Evolutionary conservation across 305 asterid species (phyloP), one percentile per base, ranked within the genome.

Genomic region (Striga hermonthica): DNA sequence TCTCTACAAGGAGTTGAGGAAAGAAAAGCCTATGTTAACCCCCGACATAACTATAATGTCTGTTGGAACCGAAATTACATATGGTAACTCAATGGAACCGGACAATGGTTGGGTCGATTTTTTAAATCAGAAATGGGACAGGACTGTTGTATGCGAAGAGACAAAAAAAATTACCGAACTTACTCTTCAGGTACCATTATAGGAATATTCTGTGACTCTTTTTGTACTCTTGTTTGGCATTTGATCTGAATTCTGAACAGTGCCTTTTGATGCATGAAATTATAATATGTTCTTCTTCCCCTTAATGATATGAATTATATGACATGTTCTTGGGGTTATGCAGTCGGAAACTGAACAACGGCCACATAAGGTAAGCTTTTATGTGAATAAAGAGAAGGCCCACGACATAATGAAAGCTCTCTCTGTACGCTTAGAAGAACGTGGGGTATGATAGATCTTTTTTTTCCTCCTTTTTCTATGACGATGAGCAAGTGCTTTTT

Each of bases 341-440:
- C 89, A 90, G 99, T 75, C 97, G n/a, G 95, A 90, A 76, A 88
- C 99, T 31, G 99, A 93, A 79, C 99, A 90, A 70, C 85, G 97
- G 13, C 94, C 94, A n/a, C 99, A 90, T 76, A 93, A 93, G 71
- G 86, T 85, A 70, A 90, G 99, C 85, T 93, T 93, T 79, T 78
- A 90, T 35, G 86, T 93, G 53, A 83, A 72, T 74, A 90, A 93
- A 80, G 96, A 88, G 75, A 90, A 81, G 69, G 95, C 92, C 41
- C 80, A 81, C 68, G 88, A 75, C 35, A 49, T 93, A 50, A 86
- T 70, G 71, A 83, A 80, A 61, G 75, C 80, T 56, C 97, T 93
- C 62, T 76, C 86, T 47, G 73, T 72, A 2, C 60, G 77, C 74
- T 68, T 93, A 39, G 69, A 77, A 64, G 86, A 79, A 70, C 88